Base-by-base conservation (phyloP, 225 moss, liverwort and hornwort genomes). In the Physcomitrium patens region DNA sequence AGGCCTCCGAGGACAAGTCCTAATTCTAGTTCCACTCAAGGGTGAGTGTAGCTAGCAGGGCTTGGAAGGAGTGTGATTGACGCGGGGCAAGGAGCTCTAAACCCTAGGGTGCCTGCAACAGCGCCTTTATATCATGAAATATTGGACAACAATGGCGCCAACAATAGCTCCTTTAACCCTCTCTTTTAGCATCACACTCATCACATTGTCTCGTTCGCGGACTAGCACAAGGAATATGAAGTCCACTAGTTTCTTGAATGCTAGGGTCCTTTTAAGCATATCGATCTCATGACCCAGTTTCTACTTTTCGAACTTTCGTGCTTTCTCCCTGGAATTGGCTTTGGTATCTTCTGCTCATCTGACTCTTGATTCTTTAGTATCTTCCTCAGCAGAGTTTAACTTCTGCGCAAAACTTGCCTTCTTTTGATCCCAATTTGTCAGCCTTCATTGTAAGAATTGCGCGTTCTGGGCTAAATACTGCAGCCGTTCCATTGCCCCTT, bases 311-410 rank as follows among this genome's bases (percentile, higher is more conserved):
- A 50, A 63, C 46, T 75, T 85, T 79, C 83, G 81, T 41, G 67
- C 74, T 22, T 78, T 77, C 60, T 84, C 84, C 57, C 80, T 84
- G 74, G 80, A 80, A 69, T 81, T 81, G 0, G 81, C 80, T 71
- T 81, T 84, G 5, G 80, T 70, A 63, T 84, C 84, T 62, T 84
- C 84, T 10, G 22, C 74, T 57, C 84, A 67, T 12, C 71, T 62
- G 22, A 24, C 67, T 12, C 75, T 81, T 11, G 81, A 41, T 31
- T 78, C 81, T 1, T 1, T 16, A 3, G 71, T 67, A 42, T 84
- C 84, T 9, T 65, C 69, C 67, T 81, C 80, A 14, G 78, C 71
- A 11, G 46, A 69, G 19, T 56, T 62, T n/a, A 78, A 26, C 24
- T 28, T 71, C 71, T 78, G 71, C 48, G 71, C 8, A 23, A 81